Percentiles rank a stretch among this genome's conserved stretches.
phyloP scores from a whole-genome alignment of 176 grass and related monocot species.

The Eragrostis nindensis region DNA sequence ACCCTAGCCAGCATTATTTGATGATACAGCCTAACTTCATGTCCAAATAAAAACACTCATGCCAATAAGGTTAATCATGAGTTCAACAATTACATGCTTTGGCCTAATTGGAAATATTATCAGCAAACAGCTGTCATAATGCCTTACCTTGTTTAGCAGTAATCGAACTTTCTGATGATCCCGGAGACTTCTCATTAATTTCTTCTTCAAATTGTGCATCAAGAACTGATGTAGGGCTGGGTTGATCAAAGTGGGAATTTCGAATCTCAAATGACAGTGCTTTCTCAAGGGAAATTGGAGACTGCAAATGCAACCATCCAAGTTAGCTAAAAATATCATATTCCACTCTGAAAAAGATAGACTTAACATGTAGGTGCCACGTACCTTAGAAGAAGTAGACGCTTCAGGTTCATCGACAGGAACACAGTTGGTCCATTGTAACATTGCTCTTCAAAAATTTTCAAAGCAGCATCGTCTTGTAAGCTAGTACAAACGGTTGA shows the following conservation, averaged over 20 bases:
- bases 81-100: conserved; percentile 16
- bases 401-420: conserved; percentile 38
- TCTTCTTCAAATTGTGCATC: conserved; percentile 80
- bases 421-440: conserved; percentile 27
- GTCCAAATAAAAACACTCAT: conserved; percentile 14
- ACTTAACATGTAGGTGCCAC: conserved; percentile 7
- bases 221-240: conserved; percentile 96
- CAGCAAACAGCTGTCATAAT: not conserved
- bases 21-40: conserved; percentile 27
- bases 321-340: conserved; percentile 4
- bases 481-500: conserved; percentile 3
- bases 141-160: conserved; percentile 61
- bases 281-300: conserved; percentile 48
- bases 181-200: conserved; percentile 49
- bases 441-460: conserved; percentile 35
- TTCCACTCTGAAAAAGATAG: conserved; percentile 25
- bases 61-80: conserved; percentile 38
- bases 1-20: conserved; percentile 28
- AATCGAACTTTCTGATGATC: conserved; percentile 54
- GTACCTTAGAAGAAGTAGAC: conserved; percentile 43
- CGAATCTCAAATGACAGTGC: conserved; percentile 48
- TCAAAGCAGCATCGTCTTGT: conserved; percentile 29
- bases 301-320: conserved; percentile 45
- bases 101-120: not conserved
- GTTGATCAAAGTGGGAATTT: conserved; percentile 63